phyloP scores from a whole-genome alignment of 345 rosid genomes.

The Anacardium occidentale region DNA sequence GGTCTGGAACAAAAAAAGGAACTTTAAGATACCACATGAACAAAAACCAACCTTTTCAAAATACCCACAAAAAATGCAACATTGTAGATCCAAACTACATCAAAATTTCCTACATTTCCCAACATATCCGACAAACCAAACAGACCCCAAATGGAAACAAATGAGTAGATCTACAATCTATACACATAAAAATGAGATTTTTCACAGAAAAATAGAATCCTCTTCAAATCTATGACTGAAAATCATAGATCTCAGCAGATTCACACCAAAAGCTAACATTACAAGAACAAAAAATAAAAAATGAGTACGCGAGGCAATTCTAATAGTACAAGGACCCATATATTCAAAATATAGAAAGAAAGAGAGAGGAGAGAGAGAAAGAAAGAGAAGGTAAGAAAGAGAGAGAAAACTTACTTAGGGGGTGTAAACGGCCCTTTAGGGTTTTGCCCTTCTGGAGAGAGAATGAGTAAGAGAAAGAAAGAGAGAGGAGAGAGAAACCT shows the following conservation, averaged over 20 bases:
- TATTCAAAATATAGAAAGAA: constrained; percentile 59
- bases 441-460: constrained; percentile 84
- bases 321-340: constrained; percentile 52
- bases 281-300: neutral
- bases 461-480: constrained; percentile 33
- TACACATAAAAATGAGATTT: constrained; percentile 1
- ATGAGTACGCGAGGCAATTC: constrained; percentile 22
- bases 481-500: constrained; percentile 53
- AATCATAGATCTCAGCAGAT: constrained; percentile 42
- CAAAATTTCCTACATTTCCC: constrained; percentile 16
- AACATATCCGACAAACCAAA: constrained; percentile 1
- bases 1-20: constrained; percentile 11
- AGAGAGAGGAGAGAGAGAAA: constrained; percentile 39
- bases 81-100: constrained; percentile 18
- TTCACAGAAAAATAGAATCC: neutral
- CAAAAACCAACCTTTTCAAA: neutral
- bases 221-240: constrained; percentile 22
- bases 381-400: constrained; percentile 52
- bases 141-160: constrained; percentile 19
- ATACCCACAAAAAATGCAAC: constrained; percentile 5
- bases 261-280: constrained; percentile 3
- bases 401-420: constrained; percentile 92
- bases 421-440: constrained; percentile 79
- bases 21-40: constrained; percentile 16
- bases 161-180: constrained; percentile 35